Evolutionary conservation across 108 stramenopile genomes (phyloP).

Genomic region (Cyclotella atomus): DNA sequence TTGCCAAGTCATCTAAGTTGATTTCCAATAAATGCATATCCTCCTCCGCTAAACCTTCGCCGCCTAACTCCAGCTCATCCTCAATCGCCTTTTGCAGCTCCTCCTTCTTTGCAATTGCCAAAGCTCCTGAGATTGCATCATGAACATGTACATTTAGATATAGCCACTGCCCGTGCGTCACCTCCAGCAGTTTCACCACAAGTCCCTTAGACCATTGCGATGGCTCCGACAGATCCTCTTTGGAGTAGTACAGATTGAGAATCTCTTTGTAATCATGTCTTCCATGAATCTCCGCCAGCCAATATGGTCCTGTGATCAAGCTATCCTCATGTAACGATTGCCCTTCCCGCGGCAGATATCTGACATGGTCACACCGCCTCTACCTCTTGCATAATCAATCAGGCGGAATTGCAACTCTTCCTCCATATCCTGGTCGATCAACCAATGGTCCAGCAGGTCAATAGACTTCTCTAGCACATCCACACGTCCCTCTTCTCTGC

Average conservation of each 20-base stretch:
- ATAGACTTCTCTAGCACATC: background rate
- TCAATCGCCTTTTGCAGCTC: background rate
- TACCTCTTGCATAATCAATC: background rate
- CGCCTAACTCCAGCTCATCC: background rate
- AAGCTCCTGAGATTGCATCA: background rate
- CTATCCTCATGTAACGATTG: background rate
- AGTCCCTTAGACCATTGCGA: background rate
- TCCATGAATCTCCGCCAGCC: background rate
- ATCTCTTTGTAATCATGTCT: background rate
- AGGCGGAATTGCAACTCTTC: background rate
- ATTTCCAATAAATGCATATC: background rate
- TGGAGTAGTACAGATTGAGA: background rate
- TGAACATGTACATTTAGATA: background rate
- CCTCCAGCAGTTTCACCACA: background rate
- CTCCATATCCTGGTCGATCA: background rate
- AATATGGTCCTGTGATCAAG: background rate
- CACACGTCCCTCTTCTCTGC: constrained; percentile 2
- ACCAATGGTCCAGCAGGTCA: constrained; percentile 5
- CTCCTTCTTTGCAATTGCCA: background rate
- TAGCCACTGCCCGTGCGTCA: background rate
- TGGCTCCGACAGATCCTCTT: background rate
- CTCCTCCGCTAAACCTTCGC: background rate
- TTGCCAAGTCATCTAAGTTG: background rate
- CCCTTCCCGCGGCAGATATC: background rate
- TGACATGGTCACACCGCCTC: background rate